phyloP scores from a whole-genome alignment of 495 filamentous ascomycete species.

The Lophiotrema nucula region DNA sequence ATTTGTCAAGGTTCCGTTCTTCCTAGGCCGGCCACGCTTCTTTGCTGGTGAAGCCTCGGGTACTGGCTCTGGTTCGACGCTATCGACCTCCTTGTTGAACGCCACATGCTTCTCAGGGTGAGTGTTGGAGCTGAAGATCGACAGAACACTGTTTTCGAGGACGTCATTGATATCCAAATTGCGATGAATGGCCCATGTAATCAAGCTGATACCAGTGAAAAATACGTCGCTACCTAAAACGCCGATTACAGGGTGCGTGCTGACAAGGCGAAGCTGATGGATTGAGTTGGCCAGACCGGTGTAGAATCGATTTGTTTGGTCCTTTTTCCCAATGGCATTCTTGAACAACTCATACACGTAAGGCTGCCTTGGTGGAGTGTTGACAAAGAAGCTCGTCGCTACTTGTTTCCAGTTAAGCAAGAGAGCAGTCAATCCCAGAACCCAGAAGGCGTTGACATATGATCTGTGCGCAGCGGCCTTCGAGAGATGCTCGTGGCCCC shows the following conservation, averaged over 20 bases:
- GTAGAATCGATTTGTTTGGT: slow-evolving; percentile 3
- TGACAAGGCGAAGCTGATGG: slow-evolving; percentile 42
- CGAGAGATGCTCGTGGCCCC: slow-evolving; percentile 43
- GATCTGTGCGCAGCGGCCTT: slow-evolving; percentile 44
- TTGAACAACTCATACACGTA: slow-evolving; percentile 49
- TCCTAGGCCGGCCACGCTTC: slow-evolving; percentile 33
- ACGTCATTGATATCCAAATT: slow-evolving; percentile 48
- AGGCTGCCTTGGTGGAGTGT: slow-evolving; percentile 39
- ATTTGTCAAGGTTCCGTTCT: slow-evolving; percentile 7
- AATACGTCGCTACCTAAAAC: slow-evolving; percentile 53
- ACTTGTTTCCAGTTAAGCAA: slow-evolving; percentile 16
- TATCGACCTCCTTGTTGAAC: slow-evolving; percentile 15
- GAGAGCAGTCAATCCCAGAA: slow-evolving; percentile 3
- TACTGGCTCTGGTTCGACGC: not conserved
- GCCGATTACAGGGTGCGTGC: slow-evolving; percentile 51
- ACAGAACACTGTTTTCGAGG: slow-evolving; percentile 28
- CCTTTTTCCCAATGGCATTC: slow-evolving; percentile 38
- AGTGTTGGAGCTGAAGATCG: slow-evolving; percentile 1
- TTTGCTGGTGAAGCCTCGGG: slow-evolving; percentile 4
- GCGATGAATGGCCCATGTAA: slow-evolving; percentile 54
- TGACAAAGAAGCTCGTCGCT: slow-evolving; percentile 40
- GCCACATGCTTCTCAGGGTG: slow-evolving; percentile 29
- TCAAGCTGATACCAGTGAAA: slow-evolving; percentile 51
- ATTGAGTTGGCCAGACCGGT: slow-evolving; percentile 4
- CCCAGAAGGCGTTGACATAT: slow-evolving; percentile 45